These are phyloP conservation scores for Pulveroboletus sp. DNA, from an alignment of 768 basidiomycete species.

Conservation along the genomic window DNA sequence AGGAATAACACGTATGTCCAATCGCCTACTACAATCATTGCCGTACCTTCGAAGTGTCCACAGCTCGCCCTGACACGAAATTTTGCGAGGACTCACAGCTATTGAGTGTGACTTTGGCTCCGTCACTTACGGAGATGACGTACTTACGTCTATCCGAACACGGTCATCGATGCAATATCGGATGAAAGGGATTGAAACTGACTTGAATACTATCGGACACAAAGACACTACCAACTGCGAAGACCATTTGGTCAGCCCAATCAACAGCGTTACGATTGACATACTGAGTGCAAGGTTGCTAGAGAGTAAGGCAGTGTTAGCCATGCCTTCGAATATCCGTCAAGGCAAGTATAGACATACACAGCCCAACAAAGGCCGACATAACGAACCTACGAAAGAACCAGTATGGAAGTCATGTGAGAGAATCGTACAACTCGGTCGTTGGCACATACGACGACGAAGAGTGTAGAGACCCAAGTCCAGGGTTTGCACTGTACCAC, in stretches of 20 bases:
- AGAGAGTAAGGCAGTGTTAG: background rate
- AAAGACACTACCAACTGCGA: background rate
- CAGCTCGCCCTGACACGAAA: background rate
- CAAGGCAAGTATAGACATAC: background rate
- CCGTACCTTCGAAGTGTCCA: background rate
- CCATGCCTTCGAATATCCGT: background rate
- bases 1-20: background rate
- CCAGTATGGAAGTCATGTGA: background rate
- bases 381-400: background rate
- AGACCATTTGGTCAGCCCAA: background rate
- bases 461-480: background rate
- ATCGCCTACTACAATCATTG: background rate
- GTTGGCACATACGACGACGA: background rate
- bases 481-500: background rate
- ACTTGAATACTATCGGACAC: background rate
- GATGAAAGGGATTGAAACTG: background rate
- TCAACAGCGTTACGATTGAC: background rate
- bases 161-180: background rate
- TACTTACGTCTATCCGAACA: background rate
- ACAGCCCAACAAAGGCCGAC: background rate
- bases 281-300: background rate
- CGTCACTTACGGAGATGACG: background rate
- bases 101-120: background rate
- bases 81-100: background rate
- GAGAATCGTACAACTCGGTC: background rate